A percentile compares a stretch with the other conserved stretches of the same genome.
These are phyloP conservation scores for Polytrichum commune DNA, from an alignment of 225 moss, liverwort and hornwort genomes.

Conservation along the genomic window DNA sequence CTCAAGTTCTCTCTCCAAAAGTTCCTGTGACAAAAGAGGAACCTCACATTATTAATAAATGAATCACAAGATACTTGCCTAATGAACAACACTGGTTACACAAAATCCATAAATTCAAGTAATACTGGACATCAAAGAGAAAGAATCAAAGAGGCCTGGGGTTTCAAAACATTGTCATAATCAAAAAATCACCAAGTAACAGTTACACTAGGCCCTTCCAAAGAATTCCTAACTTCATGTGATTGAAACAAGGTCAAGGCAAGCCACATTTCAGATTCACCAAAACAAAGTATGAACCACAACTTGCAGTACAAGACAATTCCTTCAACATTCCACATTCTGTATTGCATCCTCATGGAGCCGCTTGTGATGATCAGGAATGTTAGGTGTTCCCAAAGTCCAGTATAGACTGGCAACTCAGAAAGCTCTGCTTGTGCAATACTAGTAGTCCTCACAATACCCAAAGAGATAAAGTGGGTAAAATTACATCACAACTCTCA, in stretches of 20 bases:
- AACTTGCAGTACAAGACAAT: neutral
- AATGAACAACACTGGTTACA: neutral
- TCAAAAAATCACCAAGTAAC: too few species aligned
- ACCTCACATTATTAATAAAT: neutral
- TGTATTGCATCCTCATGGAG: neutral
- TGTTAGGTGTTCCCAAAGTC: neutral
- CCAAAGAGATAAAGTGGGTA: neutral
- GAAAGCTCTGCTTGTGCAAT: neutral
- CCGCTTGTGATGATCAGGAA: neutral
- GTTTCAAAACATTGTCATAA: too few species aligned
- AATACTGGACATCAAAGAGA: too few species aligned
- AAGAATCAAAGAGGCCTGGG: too few species aligned
- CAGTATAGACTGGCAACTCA: neutral
- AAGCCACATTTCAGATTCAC: neutral
- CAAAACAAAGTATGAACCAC: neutral
- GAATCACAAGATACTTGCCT: neutral
- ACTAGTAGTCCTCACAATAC: neutral
- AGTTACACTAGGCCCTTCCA: too few species aligned
- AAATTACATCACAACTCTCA: neutral
- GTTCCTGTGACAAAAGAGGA: conserved; percentile 18
- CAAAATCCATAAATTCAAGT: too few species aligned
- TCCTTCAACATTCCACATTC: neutral
- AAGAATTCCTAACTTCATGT: neutral
- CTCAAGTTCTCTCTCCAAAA: conserved; percentile 47
- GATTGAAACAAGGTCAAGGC: neutral